Evolutionary conservation across 1,139 yeast species (phyloP), one percentile per base, ranked within the genome.

Genomic region (Pichia norvegensis): DNA sequence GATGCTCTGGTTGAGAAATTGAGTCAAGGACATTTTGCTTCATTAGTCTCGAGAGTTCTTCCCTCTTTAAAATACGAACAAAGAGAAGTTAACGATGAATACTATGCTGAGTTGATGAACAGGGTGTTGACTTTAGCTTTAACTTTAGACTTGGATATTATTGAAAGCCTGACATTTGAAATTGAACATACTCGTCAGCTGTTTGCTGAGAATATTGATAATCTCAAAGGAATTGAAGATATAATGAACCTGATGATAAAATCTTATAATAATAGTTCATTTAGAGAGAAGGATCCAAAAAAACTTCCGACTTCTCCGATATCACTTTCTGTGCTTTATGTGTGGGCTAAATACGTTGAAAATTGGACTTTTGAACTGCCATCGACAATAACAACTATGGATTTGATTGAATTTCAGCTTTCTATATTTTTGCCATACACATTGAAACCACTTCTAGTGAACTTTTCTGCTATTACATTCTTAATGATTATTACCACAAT

Each of bases 111-210:
- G 47, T 60, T 67, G 31, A 50, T 70, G 22, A 71, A 70, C 33
- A 67, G 88, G 45, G 57, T 77, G 8, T 27, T 48, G 11, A 41
- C 50, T 3, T 67, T 85, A 52, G 70, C 81, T 1, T 58, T 68
- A 39, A 77, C 88, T 16, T 75, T 70, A 63, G 97, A 88, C 61
- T 58, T 87, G 44, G 78, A 81, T 45, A 64, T 80, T 31, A 62
- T 64, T 11, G 60, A 59, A 1, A 62, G 64, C 33, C 74, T 85
- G 48, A 55, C 58, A 4, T 60, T 68, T 2, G 52, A 58, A 46
- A 55, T 64, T 17, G 57, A 59, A 7, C 50, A 55, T 2, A 60
- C 69, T 1, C 47, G 58, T 2, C 53, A 47, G 13, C 39, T 67
- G 14, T 63, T 66, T 42, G 46, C 49, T 1, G 40, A 44, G 16